A percentile compares a stretch with the other conserved stretches of the same genome.
phyloP scores from a whole-genome alignment of 2,329 filamentous ascomycete genomes.

The Fusarium sterilihyphosum region DNA sequence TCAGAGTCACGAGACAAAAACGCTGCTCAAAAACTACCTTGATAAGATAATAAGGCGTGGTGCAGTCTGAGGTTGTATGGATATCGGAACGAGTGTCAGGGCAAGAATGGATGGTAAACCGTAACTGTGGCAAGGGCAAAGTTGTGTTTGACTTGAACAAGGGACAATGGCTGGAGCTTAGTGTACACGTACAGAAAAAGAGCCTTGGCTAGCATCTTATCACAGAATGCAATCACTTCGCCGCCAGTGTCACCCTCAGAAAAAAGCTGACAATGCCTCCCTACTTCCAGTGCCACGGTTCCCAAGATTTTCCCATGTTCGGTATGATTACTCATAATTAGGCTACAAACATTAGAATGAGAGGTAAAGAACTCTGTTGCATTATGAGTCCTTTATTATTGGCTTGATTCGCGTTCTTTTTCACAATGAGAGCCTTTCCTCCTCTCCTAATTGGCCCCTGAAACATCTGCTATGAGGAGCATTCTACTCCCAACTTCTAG shows the following conservation, averaged over 20 bases:
- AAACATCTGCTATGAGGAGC: background rate
- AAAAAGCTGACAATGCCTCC: background rate
- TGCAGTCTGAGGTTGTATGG: background rate
- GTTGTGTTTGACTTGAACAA: no score
- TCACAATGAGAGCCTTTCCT: background rate
- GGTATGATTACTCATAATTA: fast-evolving
- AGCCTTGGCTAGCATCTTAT: background rate
- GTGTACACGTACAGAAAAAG: background rate
- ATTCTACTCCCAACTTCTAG: background rate
- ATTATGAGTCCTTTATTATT: background rate
- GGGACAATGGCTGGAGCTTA: fast-evolving
- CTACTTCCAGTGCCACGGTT: background rate
- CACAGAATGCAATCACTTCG: no score
- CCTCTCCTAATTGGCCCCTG: background rate
- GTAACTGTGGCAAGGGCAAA: background rate
- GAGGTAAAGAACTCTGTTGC: fast-evolving
- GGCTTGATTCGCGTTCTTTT: no score
- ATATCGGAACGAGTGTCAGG: background rate
- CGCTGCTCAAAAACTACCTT: fast-evolving
- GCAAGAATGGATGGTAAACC: background rate
- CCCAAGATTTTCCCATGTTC: background rate
- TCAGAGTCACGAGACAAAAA: background rate
- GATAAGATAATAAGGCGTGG: background rate
- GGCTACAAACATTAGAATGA: fast-evolving
- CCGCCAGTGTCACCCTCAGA: no score